These are phyloP conservation scores for Tylopilus vinaceipallidus DNA, from an alignment of 768 basidiomycete species.

Conservation along the genomic window DNA sequence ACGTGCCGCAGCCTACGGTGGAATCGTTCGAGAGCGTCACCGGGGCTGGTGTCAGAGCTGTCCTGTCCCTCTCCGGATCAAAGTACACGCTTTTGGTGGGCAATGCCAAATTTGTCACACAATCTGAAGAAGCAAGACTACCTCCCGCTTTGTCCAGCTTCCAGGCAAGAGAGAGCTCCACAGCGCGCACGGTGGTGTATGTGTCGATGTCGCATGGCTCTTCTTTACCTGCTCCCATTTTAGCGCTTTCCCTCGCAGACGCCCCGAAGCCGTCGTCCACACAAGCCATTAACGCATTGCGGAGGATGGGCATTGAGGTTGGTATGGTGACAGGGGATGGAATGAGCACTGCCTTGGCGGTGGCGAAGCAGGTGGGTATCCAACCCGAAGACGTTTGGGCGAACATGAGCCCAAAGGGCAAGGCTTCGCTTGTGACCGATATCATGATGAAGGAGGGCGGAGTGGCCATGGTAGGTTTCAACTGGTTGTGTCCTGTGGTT, in stretches of 20 bases:
- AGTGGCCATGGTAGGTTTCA: conserved; percentile 80
- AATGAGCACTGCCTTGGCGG: conserved; percentile 77
- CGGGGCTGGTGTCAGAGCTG: conserved; percentile 83
- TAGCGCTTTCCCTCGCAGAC: conserved; percentile 86
- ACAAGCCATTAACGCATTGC: conserved; percentile 77
- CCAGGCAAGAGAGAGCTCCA: conserved; percentile 63
- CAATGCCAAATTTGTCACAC: conserved; percentile 66
- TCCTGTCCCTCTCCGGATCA: conserved; percentile 50
- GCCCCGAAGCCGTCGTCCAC: conserved; percentile 81
- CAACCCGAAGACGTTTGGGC: conserved; percentile 81
- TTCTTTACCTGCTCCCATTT: conserved; percentile 51
- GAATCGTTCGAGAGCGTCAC: conserved; percentile 84
- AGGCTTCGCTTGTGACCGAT: conserved; percentile 81
- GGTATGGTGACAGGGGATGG: conserved; percentile 95
- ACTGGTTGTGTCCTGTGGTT: not conserved
- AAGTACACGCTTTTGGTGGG: conserved; percentile 71
- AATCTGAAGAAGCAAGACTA: conserved; percentile 49
- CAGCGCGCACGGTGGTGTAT: conserved; percentile 85
- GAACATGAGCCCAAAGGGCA: conserved; percentile 93
- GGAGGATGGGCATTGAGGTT: conserved; percentile 89
- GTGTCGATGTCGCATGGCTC: conserved; percentile 58
- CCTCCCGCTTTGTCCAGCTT: conserved; percentile 63
- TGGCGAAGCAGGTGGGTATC: conserved; percentile 91
- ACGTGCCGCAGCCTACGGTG: conserved; percentile 53
- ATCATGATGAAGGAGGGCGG: conserved; percentile 72